Percentiles rank a stretch among this genome's conserved stretches.
phyloP scores from a whole-genome alignment of 805 yeast genomes.

The Schwanniomyces yamadae region DNA sequence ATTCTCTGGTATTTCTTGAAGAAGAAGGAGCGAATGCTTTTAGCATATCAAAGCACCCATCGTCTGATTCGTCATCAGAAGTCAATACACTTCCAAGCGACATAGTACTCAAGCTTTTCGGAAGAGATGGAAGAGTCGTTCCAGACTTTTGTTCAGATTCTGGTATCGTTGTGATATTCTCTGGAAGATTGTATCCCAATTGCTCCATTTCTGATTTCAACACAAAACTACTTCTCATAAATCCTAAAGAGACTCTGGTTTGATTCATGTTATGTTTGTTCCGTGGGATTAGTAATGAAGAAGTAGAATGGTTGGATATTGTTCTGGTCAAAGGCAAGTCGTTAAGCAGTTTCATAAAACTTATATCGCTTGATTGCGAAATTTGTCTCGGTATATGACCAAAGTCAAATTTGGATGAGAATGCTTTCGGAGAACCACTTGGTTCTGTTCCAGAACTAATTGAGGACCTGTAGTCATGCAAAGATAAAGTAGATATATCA shows the following conservation, averaged over 20 bases:
- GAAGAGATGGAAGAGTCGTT: constrained; percentile 9
- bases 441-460: constrained; percentile 32
- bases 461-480: constrained; percentile 37
- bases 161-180: constrained; percentile 24
- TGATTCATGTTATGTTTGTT: constrained; percentile 17
- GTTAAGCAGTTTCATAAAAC: constrained; percentile 18
- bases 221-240: constrained; percentile 43
- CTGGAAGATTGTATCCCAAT: constrained; percentile 31
- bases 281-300: constrained; percentile 8
- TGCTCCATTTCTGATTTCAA: constrained; percentile 41
- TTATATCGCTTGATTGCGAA: constrained; percentile 15
- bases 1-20: background rate
- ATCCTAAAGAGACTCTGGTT: constrained; percentile 35
- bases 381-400: constrained; percentile 13
- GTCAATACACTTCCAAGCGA: constrained; percentile 7
- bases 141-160: constrained; percentile 20
- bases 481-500: constrained; percentile 35
- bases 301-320: constrained; percentile 10
- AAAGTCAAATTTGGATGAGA: constrained; percentile 8
- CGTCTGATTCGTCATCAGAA: constrained; percentile 14
- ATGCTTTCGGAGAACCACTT: constrained; percentile 15
- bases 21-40: constrained; percentile 16
- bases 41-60: constrained; percentile 23
- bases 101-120: constrained; percentile 4
- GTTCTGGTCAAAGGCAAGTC: constrained; percentile 3